These are phyloP conservation scores for Fusarium bulbicola DNA, from an alignment of 2,329 filamentous ascomycete genomes.

Conservation along the genomic window DNA sequence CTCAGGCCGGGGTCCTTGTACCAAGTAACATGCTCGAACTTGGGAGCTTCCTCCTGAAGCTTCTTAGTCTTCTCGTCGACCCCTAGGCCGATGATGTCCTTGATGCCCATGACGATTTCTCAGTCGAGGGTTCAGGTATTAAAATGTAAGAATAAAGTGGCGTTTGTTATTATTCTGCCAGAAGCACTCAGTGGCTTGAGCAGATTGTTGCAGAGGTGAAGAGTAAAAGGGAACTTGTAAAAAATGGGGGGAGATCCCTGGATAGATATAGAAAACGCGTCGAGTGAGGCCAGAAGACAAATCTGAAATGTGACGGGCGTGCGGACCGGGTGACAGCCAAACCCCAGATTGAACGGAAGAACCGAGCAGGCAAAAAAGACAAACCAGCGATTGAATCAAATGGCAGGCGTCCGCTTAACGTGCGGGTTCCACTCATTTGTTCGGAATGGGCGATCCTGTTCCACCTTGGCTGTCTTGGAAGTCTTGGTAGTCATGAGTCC, in stretches of 20 bases:
- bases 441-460: slow-evolving; percentile 26
- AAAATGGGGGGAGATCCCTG: neutral
- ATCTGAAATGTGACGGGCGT: slow-evolving; percentile 4
- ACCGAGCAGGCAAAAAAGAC: slow-evolving; percentile 22
- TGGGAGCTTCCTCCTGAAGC: slow-evolving; percentile 54
- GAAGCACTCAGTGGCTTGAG: neutral
- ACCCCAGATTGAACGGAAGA: slow-evolving; percentile 14
- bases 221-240: neutral
- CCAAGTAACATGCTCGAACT: slow-evolving; percentile 66
- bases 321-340: slow-evolving; percentile 18
- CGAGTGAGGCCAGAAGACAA: neutral
- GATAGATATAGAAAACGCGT: slow-evolving; percentile 20
- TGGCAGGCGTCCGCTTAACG: neutral
- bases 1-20: slow-evolving; percentile 64
- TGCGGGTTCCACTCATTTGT: neutral
- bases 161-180: neutral
- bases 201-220: neutral
- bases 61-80: slow-evolving; percentile 22
- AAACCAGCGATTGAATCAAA: neutral
- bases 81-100: slow-evolving; percentile 19
- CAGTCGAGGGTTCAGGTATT: neutral
- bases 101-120: slow-evolving; percentile 16
- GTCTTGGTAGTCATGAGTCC: slow-evolving; percentile 19
- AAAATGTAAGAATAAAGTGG: neutral
- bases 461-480: slow-evolving; percentile 29